These are phyloP conservation scores for Scytalidium sp. DNA, from an alignment of 2,329 filamentous ascomycete species.

Conservation along the genomic window DNA sequence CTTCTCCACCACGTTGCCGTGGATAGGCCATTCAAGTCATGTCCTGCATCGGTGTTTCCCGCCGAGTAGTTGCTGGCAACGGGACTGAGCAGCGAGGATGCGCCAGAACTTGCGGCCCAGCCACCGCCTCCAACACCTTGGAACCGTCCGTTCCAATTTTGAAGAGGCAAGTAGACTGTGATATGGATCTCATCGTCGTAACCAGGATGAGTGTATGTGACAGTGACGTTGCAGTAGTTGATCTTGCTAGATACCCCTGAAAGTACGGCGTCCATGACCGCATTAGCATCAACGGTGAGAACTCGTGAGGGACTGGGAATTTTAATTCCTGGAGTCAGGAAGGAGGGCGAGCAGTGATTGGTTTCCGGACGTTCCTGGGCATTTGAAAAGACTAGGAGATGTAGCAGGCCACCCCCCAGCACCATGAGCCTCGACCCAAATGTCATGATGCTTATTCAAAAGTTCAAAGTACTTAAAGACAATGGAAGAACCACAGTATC, in stretches of 20 bases:
- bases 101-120: constrained; percentile 22
- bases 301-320: background rate
- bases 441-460: no score
- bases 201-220: constrained; percentile 24
- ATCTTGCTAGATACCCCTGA: background rate
- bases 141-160: constrained; percentile 28
- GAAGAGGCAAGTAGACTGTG: constrained; percentile 23
- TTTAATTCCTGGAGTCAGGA: background rate
- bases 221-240: constrained; percentile 27
- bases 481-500: no score
- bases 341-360: background rate
- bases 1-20: background rate
- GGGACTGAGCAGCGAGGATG: constrained; percentile 19
- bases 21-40: background rate
- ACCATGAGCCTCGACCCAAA: background rate
- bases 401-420: background rate
- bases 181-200: constrained; percentile 20
- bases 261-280: background rate
- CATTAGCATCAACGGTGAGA: background rate
- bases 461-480: no score
- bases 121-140: constrained; percentile 30
- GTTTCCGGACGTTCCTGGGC: background rate
- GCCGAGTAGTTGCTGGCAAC: constrained; percentile 23
- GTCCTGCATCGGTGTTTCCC: constrained; percentile 23
- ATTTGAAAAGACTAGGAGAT: background rate